Evolutionary conservation across 352 stramenopile species (phyloP).

Genomic region (Phytophthora tubulina): DNA sequence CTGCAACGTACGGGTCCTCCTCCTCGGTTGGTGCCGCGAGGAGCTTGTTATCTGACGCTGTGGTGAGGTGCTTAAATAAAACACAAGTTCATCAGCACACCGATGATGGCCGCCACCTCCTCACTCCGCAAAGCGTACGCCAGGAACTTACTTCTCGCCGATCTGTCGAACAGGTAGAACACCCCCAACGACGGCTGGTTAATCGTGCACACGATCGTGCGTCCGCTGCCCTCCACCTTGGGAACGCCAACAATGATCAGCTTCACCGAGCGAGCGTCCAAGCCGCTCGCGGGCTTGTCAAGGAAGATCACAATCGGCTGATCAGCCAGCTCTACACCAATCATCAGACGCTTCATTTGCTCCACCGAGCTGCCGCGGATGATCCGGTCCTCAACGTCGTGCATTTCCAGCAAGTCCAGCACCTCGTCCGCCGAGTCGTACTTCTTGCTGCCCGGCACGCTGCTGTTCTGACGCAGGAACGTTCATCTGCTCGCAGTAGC

Average conservation of each 20-base stretch:
- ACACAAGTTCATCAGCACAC: slow-evolving; percentile 32
- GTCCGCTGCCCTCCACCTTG: slow-evolving; percentile 70
- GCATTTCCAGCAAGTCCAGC: too few species aligned
- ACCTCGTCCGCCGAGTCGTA: slow-evolving; percentile 6
- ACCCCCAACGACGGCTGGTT: slow-evolving; percentile 81
- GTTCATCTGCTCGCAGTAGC: slow-evolving; percentile 88
- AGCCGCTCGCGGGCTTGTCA: slow-evolving; percentile 72
- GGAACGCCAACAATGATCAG: slow-evolving; percentile 81
- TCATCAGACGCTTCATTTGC: too few species aligned
- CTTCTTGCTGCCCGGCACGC: slow-evolving; percentile 35
- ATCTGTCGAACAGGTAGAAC: slow-evolving; percentile 86
- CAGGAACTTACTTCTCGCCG: slow-evolving; percentile 42
- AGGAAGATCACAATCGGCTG: slow-evolving; percentile 43
- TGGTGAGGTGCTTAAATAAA: too few species aligned
- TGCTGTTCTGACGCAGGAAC: slow-evolving; percentile 66
- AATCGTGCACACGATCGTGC: slow-evolving; percentile 52
- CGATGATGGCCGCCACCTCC: slow-evolving; percentile 32
- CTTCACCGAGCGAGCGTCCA: slow-evolving; percentile 77
- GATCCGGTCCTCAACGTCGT: too few species aligned
- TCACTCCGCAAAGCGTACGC: slow-evolving; percentile 31
- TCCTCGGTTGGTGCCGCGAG: too few species aligned
- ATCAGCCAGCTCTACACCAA: too few species aligned
- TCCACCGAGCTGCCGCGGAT: too few species aligned
- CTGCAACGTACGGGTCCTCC: too few species aligned
- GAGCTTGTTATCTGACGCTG: too few species aligned